Percentiles rank a stretch among this genome's conserved stretches.
Conservation (phyloP, 345 rosid species). For the Ailanthus altissimus region DNA sequence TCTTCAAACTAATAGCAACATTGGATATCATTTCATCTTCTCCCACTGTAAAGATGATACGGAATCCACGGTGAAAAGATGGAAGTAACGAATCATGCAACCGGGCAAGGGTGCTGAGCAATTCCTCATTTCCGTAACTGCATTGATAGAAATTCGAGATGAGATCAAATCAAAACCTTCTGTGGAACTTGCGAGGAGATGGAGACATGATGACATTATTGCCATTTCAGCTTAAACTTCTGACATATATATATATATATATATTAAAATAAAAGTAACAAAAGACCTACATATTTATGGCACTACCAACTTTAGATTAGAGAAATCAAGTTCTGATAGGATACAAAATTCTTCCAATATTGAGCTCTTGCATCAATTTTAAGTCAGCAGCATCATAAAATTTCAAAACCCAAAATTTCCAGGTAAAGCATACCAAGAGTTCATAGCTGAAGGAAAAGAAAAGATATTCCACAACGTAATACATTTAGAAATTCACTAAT, state of each 20-base stretch:
- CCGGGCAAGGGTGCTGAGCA: constrained; percentile 60
- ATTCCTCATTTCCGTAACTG: constrained; percentile 84
- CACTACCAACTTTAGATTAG: neutral
- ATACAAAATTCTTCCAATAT: neutral
- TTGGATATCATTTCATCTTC: constrained; percentile 49
- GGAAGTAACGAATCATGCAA: constrained; percentile 89
- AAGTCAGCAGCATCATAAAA: neutral
- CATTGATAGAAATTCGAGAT: constrained; percentile 31
- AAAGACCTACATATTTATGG: neutral
- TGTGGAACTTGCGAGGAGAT: neutral
- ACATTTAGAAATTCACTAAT: constrained; percentile 16
- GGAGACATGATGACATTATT: neutral
- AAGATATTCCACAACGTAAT: neutral
- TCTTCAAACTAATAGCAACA: constrained; percentile 57
- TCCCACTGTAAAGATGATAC: constrained; percentile 42
- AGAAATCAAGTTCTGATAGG: neutral
- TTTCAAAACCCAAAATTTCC: neutral
- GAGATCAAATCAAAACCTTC: constrained; percentile 15
- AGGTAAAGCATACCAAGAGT: neutral
- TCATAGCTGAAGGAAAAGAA: too few relatives aligned
- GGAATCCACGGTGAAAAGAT: constrained; percentile 66
- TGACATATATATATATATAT: neutral
- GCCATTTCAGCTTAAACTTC: neutral
- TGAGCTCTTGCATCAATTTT: neutral
- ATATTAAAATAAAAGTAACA: neutral